Evolutionary conservation across 2,329 filamentous ascomycete species (phyloP), one percentile per base, ranked within the genome.

Genomic region (Chalaropsis ovoidea): DNA sequence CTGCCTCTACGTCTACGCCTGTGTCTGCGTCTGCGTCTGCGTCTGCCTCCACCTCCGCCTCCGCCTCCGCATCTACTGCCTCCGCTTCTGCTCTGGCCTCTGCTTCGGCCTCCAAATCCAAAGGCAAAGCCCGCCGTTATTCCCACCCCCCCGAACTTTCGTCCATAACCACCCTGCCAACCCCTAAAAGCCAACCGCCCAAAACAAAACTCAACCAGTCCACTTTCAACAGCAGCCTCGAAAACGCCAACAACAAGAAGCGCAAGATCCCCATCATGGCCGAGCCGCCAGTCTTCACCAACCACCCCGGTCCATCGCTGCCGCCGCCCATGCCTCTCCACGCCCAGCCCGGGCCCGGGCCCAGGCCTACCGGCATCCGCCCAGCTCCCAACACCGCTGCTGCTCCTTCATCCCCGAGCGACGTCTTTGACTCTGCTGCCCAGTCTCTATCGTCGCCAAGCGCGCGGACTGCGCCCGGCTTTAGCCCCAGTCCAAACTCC

Each of bases 191-290:
- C 31, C 52, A 56, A 24, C 45, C 52, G 35, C 31, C 61, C 17
- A 60, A 49, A 54, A 45, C 42, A 15, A 64, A 64, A 39, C 27
- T 47, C 15, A 47, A 63, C 17, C 43, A 63, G 5, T 87, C 86
- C 3, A 88, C 87, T 2, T 78, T 84, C 11, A 93, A 97, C 74
- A 91, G 92, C 15, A 97, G 97, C 74, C 94, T 96, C 71, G 94
- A 99, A 75, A 97, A 97, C 72, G 95, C 90, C 43, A 97, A 96
- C 75, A 99, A 99, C 74, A 99, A 99, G 77, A 99, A 99, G 76
- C 84, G 94, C 70, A 99, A 99, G 77, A 97, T 99, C 45, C 94
- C 94, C 0, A 91, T 91, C 0, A 90, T 90, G 10, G 88, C 89
- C 19, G 88, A 89, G 71, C 80, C 85, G 15, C 27, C 41, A 5